Evolutionary conservation across 2,329 filamentous ascomycete genomes (phyloP), one percentile per base, ranked within the genome.

Genomic region (Xylariaceae sp.): DNA sequence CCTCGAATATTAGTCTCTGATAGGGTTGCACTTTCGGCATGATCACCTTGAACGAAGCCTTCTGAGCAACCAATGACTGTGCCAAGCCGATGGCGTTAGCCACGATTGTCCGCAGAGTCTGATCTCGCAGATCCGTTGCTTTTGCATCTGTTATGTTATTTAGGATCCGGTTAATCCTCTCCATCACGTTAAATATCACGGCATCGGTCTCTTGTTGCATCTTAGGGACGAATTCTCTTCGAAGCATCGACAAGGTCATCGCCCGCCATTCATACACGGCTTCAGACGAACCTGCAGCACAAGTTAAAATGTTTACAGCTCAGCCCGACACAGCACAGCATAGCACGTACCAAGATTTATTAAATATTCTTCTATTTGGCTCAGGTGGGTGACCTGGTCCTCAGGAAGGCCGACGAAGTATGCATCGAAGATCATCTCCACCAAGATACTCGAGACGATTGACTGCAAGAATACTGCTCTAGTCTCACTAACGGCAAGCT

Each of bases 241-340:
- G 76, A 47, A 87, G 68, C 41, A 84, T 74, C 22, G 80, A 75
- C 39, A 87, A 74, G 1, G 84, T 87, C n/a, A 76, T 74, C 5
- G 84, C 81, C 37, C 85, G 81, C 84, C 84, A 87, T 64, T 84
- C 80, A 65, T 86, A 86, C 57, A 84, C 75, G 29, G 77, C 72
- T 57, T 81, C 77, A 43, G 73, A 71, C 5, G 79, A 74, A 46
- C 72, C 74, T 71, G 67, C 65, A 68, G n/a, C 19, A 10, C 2
- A 54, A 10, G 59, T 57, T 57, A 62, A 51, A 53, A 50, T 43
- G 57, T 30, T 42, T 46, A 57, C 26, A 37, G 30, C 18, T 16
- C 21, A 58, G 60, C 34, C 32, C 39, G 47, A 48, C 53, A 47
- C 19, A 9, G n/a, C 29, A 56, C 39, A 13, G 48, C 54, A 50